Conservation (phyloP, 1,284 basidiomycete genomes). For the Meripilus lineatus region DNA sequence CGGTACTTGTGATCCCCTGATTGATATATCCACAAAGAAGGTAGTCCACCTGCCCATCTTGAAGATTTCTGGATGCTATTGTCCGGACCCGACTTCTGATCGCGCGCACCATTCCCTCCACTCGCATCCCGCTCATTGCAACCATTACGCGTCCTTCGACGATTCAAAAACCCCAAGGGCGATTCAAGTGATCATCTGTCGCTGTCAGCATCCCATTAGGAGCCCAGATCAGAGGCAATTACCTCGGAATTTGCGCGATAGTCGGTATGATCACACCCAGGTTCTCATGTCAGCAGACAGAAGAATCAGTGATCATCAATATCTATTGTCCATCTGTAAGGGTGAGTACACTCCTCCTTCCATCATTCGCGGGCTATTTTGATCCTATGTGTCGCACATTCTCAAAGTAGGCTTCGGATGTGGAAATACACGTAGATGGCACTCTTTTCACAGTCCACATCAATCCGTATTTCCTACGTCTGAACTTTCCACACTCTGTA, state of each 20-base stretch:
- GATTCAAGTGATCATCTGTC: too few species aligned
- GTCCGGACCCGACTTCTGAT: too few species aligned
- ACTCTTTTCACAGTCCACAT: constrained; percentile 69
- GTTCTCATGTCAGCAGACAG: constrained; percentile 72
- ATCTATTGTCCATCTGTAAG: constrained; percentile 76
- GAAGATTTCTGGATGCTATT: too few species aligned
- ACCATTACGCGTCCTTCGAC: neutral
- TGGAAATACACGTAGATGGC: constrained; percentile 72
- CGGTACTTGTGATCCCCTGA: too few species aligned
- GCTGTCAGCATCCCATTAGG: too few species aligned
- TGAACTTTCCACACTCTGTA: constrained; percentile 60
- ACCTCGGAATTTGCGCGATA: constrained; percentile 1
- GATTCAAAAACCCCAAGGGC: neutral
- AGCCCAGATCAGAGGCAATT: too few species aligned
- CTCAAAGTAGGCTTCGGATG: constrained; percentile 62
- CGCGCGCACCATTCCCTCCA: too few species aligned
- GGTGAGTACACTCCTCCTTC: constrained; percentile 40
- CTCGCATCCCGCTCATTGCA: too few species aligned
- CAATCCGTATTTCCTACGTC: constrained; percentile 76
- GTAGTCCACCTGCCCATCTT: too few species aligned
- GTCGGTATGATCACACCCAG: constrained; percentile 71
- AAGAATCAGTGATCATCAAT: constrained; percentile 49
- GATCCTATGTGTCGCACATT: constrained; percentile 23
- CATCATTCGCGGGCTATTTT: constrained; percentile 6
- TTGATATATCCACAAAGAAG: too few species aligned